phyloP scores from a whole-genome alignment of 2,329 filamentous ascomycete genomes.

The Cordyceps sp. region DNA sequence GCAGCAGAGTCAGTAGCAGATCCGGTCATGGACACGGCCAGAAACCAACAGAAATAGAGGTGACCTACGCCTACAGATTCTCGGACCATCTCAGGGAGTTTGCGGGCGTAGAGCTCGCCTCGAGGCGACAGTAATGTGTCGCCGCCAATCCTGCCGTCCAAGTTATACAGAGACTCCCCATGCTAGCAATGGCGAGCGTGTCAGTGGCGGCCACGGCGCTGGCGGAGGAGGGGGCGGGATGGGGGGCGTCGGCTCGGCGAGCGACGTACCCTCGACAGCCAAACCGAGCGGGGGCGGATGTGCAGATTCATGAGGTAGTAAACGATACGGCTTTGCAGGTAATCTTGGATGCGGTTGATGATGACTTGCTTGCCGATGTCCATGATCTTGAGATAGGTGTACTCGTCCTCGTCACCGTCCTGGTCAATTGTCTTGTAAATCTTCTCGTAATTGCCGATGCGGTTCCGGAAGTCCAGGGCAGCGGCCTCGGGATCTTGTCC shows the following conservation, averaged over 20 bases:
- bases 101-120: conserved; percentile 73
- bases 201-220: not conserved
- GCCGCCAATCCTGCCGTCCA: conserved; percentile 80
- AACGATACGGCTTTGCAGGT: conserved; percentile 86
- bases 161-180: conserved; percentile 85
- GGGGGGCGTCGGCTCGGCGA: no score
- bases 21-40: no score
- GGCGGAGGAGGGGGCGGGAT: not conserved
- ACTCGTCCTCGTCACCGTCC: conserved; percentile 58
- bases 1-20: not conserved
- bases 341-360: conserved; percentile 95
- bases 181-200: conserved; percentile 43
- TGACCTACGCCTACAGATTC: conserved; percentile 67
- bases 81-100: conserved; percentile 68
- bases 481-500: conserved; percentile 89
- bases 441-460: conserved; percentile 94
- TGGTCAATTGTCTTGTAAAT: conserved; percentile 88
- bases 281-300: conserved; percentile 90
- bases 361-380: conserved; percentile 91
- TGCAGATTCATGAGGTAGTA: conserved; percentile 99
- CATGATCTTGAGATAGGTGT: conserved; percentile 95
- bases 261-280: conserved; percentile 69
- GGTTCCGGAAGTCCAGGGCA: conserved; percentile 79
- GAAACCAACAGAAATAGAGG: not conserved
- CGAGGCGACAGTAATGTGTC: conserved; percentile 76